A percentile compares a stretch with the other conserved stretches of the same genome.
Conservation (phyloP, 768 basidiomycete species). For the Kwoniella sp. region DNA sequence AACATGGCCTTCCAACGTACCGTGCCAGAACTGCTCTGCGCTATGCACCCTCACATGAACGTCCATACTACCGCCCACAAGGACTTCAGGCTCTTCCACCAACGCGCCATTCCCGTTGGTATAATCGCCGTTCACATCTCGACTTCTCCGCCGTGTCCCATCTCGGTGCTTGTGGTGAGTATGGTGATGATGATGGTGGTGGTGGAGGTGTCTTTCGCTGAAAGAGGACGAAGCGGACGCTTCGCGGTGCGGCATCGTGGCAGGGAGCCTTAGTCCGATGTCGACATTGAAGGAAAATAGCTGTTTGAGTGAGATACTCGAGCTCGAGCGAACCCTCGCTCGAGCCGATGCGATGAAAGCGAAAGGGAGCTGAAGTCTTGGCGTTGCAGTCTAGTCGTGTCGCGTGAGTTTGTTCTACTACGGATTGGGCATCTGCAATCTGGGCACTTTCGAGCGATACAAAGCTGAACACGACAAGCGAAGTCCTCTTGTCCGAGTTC, state of each 20-base stretch:
- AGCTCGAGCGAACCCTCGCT: too few relatives aligned
- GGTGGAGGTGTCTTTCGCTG: slow-evolving; percentile 6
- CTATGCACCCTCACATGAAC: slow-evolving; percentile 40
- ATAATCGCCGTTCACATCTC: not conserved
- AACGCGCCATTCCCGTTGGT: slow-evolving; percentile 8
- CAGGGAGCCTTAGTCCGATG: not conserved
- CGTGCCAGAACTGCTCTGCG: slow-evolving; percentile 46
- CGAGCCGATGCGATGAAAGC: too few relatives aligned
- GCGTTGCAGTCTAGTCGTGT: too few relatives aligned
- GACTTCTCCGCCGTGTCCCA: slow-evolving; percentile 1
- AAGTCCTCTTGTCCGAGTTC: too few relatives aligned
- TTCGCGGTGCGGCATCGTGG: slow-evolving; percentile 25
- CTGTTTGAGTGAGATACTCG: too few relatives aligned
- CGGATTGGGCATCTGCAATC: too few relatives aligned
- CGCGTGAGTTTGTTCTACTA: too few relatives aligned
- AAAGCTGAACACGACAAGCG: too few relatives aligned
- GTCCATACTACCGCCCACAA: slow-evolving; percentile 28
- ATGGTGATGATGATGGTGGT: slow-evolving; percentile 21
- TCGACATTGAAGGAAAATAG: too few relatives aligned
- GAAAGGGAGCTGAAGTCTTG: too few relatives aligned
- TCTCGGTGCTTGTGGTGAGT: not conserved
- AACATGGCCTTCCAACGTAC: slow-evolving; percentile 34
- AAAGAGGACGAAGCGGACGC: not conserved
- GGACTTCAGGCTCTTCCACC: slow-evolving; percentile 6
- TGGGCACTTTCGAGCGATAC: too few relatives aligned